A percentile compares a stretch with the other conserved stretches of the same genome.
Conservation (phyloP, 2,329 filamentous ascomycete species). For the Seiridium cupressi region DNA sequence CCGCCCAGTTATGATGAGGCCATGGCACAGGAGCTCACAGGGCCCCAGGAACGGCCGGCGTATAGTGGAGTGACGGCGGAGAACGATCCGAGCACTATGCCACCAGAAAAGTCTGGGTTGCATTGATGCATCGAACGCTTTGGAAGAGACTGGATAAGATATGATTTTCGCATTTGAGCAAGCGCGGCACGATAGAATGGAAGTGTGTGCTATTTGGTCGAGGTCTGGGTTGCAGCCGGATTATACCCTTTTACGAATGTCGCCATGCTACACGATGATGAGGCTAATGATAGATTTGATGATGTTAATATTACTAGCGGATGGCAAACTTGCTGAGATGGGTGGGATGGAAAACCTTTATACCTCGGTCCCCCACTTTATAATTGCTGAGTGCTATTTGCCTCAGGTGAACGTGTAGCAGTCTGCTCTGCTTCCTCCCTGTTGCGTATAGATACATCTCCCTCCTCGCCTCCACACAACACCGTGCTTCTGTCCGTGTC, state of each 20-base stretch:
- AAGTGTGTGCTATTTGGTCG: no score
- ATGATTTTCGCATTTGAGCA: neutral
- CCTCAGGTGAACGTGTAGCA: no score
- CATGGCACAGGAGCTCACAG: conserved; percentile 71
- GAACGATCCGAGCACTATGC: conserved; percentile 52
- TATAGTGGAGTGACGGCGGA: conserved; percentile 65
- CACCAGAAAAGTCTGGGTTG: conserved; percentile 21
- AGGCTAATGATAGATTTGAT: neutral
- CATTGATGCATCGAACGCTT: neutral
- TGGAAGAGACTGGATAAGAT: no score
- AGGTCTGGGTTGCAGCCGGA: neutral
- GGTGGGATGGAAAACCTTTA: no score
- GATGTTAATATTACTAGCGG: neutral
- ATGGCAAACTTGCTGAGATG: no score
- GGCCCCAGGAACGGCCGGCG: conserved; percentile 63
- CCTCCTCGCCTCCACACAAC: no score
- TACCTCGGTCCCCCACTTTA: no score
- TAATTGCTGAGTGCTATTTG: no score
- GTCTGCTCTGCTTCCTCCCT: no score
- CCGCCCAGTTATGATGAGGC: conserved; percentile 95
- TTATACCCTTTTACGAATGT: neutral
- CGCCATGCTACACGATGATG: neutral
- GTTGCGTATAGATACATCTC: no score
- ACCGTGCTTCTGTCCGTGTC: no score
- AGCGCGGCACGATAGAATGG: neutral